Evolutionary conservation across 805 yeast species (phyloP).

Genomic region (Scheffersomyces coipomensis): DNA sequence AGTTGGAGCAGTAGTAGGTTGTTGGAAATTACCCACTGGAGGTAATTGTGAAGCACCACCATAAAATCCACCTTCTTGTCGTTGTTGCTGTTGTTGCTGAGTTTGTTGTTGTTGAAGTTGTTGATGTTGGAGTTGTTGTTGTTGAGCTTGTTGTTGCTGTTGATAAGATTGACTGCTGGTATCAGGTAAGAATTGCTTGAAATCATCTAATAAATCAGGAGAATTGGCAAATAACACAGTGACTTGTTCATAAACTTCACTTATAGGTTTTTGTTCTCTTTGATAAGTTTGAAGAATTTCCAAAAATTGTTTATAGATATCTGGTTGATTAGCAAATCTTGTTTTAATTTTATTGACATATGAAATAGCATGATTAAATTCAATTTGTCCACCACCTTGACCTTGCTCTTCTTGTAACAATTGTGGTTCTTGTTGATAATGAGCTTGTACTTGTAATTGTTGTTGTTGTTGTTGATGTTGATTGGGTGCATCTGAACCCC

Average conservation of each 20-base stretch:
- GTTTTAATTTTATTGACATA: slow-evolving; percentile 96
- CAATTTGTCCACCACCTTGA: slow-evolving; percentile 69
- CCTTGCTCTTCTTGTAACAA: slow-evolving; percentile 10
- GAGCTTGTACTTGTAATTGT: slow-evolving; percentile 5
- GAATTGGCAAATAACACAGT: slow-evolving; percentile 86
- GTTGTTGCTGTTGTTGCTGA: slow-evolving; percentile 16
- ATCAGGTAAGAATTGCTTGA: slow-evolving; percentile 93
- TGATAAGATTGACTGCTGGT: slow-evolving; percentile 42
- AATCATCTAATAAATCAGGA: slow-evolving; percentile 92
- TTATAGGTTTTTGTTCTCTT: slow-evolving; percentile 91
- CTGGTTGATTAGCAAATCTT: slow-evolving; percentile 90
- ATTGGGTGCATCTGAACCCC: slow-evolving; percentile 22
- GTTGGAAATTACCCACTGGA: slow-evolving; percentile 86
- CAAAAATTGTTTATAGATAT: slow-evolving; percentile 88
- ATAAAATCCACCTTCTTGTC: slow-evolving; percentile 20
- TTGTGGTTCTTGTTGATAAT: slow-evolving; percentile 9
- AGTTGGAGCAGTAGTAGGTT: slow-evolving; percentile 45
- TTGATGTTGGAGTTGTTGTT: slow-evolving; percentile 12
- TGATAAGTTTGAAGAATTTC: slow-evolving; percentile 96
- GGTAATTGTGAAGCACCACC: slow-evolving; percentile 59
- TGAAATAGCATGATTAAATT: slow-evolving; percentile 94
- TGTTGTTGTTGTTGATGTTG: background rate
- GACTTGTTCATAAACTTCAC: slow-evolving; percentile 93
- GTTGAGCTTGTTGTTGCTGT: slow-evolving; percentile 22
- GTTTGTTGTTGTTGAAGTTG: slow-evolving; percentile 11